Base-by-base conservation (phyloP, 768 basidiomycete species). In the Phanerodontia chrysosporium region DNA sequence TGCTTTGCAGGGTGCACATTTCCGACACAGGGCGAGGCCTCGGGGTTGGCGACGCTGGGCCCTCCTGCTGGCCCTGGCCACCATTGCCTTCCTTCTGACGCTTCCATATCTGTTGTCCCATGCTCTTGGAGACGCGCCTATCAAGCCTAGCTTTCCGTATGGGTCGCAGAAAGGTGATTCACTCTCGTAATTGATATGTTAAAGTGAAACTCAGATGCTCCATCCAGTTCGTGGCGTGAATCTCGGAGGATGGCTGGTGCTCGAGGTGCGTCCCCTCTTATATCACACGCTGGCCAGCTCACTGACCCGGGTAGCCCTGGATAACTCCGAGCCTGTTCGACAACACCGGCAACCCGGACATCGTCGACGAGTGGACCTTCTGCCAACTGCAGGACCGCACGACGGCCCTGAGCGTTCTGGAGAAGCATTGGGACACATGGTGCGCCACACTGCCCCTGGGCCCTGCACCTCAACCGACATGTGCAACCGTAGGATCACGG, bases 311-410 rank as follows among this genome's bases (percentile, higher is more conserved):
- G n/a, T 62, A 70, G 85, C 87, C 89, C 5, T 91, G 87, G 87
- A 87, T 91, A 64, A 90, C 88, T 0, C 89, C 89, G 29, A 85
- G 83, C 49, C 66, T 92, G 5, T 92, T 90, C 67, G 84, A 89
- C 57, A 76, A 82, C 67, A 89, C 88, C 0, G 83, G 83, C 21
- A 73, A 80, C 62, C 45, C 59, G 18, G 56, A 72, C 60, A 86
- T 87, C 65, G 76, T 88, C 57, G 91, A 93, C 70, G 90, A 92
- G 64, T 92, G 80, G 75, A 92, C 90, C 1, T 91, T 90, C 64
- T 80, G 86, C 52, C 79, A 84, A 66, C 82, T 77, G 59, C 87
- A 89, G 65, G 69, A 80, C 68, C 63, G 69, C 16, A 61, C 70
- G 28, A 80, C 74, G 0, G 90, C 89, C 1, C 66, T 65, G n/a